A percentile compares a stretch with the other conserved stretches of the same genome.
These are phyloP conservation scores for Calonectria fujianensis DNA, from an alignment of 2,329 filamentous ascomycete genomes.

Conservation along the genomic window DNA sequence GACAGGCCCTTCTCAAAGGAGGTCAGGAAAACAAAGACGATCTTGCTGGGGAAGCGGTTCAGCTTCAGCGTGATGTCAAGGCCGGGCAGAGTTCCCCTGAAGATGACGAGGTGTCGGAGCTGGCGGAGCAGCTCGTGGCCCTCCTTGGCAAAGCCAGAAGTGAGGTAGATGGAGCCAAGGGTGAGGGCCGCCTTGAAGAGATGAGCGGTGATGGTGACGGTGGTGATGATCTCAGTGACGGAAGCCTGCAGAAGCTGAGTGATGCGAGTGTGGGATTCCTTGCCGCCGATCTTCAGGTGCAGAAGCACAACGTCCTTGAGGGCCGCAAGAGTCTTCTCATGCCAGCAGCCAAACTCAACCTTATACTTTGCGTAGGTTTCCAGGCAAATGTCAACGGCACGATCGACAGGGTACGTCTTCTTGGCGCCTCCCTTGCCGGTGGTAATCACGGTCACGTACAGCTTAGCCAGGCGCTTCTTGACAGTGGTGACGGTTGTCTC, in stretches of 20 bases:
- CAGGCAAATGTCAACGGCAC: constrained; percentile 59
- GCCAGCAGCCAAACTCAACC: constrained; percentile 66
- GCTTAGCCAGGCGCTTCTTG: constrained; percentile 69
- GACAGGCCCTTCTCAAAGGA: constrained; percentile 65
- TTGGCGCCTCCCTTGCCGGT: constrained; percentile 61
- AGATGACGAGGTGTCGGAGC: constrained; percentile 70
- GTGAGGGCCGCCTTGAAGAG: constrained; percentile 69
- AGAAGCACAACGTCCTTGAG: constrained; percentile 65
- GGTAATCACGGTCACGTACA: constrained; percentile 64
- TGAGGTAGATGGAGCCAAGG: constrained; percentile 67
- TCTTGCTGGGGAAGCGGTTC: constrained; percentile 58
- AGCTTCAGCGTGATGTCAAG: constrained; percentile 63
- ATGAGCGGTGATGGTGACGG: constrained; percentile 62
- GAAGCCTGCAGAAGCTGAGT: constrained; percentile 62
- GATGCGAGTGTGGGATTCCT: constrained; percentile 62
- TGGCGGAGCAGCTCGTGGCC: constrained; percentile 68
- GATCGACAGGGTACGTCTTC: constrained; percentile 57
- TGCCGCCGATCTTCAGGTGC: constrained; percentile 62
- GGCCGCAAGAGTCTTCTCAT: constrained; percentile 65
- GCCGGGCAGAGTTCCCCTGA: constrained; percentile 59
- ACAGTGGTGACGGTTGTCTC: constrained; percentile 64
- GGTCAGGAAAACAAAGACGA: constrained; percentile 67
- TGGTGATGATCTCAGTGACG: constrained; percentile 63
- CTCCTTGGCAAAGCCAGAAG: constrained; percentile 62
- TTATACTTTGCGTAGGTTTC: constrained; percentile 66